Evolutionary conservation across 257 asterid species (phyloP).

Genomic region (Solanum chilense): DNA sequence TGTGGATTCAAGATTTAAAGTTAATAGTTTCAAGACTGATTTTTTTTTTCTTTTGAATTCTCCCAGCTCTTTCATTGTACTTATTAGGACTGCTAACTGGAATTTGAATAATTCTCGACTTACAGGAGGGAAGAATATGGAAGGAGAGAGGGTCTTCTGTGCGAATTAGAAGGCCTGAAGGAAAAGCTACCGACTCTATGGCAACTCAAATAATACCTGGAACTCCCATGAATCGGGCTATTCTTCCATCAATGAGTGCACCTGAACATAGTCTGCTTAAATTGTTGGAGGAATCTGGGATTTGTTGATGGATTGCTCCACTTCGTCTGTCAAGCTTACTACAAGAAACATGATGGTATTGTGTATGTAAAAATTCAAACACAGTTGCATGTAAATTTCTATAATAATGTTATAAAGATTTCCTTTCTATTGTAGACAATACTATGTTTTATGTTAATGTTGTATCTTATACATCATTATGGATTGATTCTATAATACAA

Average conservation of each 20-base stretch:
- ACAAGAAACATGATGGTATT: neutral
- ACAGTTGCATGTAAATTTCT: neutral
- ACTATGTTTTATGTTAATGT: neutral
- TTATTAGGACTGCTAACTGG: neutral
- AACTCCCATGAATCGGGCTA: conserved; percentile 35
- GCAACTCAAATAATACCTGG: conserved; percentile 21
- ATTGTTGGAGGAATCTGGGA: conserved; percentile 33
- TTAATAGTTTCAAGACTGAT: too few species aligned
- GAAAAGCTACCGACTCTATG: conserved; percentile 17
- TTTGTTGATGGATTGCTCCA: neutral
- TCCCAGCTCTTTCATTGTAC: neutral
- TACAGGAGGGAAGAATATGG: conserved; percentile 93
- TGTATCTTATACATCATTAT: neutral
- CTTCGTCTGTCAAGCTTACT: neutral
- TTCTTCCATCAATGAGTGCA: conserved; percentile 35
- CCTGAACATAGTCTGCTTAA: conserved; percentile 31
- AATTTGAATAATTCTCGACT: neutral
- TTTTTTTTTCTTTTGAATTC: neutral
- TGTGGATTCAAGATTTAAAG: neutral
- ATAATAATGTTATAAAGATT: neutral
- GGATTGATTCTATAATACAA: neutral
- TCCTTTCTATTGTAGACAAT: neutral
- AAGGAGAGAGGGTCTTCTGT: conserved; percentile 63
- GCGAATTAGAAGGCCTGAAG: conserved; percentile 31
- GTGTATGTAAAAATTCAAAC: neutral